phyloP scores from a whole-genome alignment of 1,284 basidiomycete species.

The Puccinia coronata region DNA sequence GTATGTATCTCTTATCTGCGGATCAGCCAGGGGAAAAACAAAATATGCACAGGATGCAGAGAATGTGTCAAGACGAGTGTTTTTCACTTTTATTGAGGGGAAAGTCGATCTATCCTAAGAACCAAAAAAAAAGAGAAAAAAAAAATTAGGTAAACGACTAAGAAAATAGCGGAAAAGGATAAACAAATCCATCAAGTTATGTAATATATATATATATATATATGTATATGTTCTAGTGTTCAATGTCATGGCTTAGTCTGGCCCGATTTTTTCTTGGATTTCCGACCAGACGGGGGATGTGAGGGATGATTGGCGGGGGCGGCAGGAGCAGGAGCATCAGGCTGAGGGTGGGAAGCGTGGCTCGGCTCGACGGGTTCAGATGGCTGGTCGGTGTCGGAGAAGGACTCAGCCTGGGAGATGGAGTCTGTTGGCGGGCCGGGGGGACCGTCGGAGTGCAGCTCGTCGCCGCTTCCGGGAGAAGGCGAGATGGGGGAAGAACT shows the following conservation, averaged over 20 bases:
- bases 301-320: background rate
- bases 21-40: too few species aligned
- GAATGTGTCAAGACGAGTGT: too few species aligned
- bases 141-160: background rate
- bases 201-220: too few species aligned
- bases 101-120: background rate
- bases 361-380: background rate
- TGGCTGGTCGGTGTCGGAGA: background rate
- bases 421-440: background rate
- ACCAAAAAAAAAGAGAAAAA: background rate
- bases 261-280: constrained; percentile 2
- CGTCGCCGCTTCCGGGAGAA: background rate
- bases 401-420: background rate
- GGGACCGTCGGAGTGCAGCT: background rate
- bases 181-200: background rate
- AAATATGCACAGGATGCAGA: too few species aligned
- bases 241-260: background rate
- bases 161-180: background rate
- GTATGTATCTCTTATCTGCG: too few species aligned
- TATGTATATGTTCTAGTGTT: too few species aligned
- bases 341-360: background rate
- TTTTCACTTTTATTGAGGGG: too few species aligned
- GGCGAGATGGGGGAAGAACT: background rate
- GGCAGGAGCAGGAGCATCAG: background rate
- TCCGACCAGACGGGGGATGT: background rate